A percentile compares a stretch with the other conserved stretches of the same genome.
Evolutionary conservation across 345 rosid species (phyloP).

Genomic region (Citrus maxima): DNA sequence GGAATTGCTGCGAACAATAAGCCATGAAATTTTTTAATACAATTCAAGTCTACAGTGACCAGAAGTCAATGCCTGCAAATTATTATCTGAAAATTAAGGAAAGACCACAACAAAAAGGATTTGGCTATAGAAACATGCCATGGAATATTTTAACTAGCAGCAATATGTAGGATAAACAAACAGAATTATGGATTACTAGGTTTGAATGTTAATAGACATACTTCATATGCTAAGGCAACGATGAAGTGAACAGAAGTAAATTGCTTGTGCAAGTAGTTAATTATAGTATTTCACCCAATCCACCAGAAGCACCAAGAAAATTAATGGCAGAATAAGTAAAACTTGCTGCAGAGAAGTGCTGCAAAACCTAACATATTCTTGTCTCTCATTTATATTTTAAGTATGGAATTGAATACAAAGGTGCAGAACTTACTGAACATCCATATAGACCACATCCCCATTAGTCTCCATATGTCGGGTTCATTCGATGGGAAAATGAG

Average conservation of each 20-base stretch:
- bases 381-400: not conserved
- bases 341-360: not conserved
- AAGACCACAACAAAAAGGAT: not conserved
- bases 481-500: slow-evolving; percentile 81
- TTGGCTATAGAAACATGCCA: not conserved
- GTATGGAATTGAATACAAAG: not conserved
- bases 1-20: slow-evolving; percentile 65
- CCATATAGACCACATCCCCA: slow-evolving; percentile 99
- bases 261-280: not conserved
- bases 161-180: not conserved
- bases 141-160: not conserved
- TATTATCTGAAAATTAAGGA: not conserved
- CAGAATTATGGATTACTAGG: not conserved
- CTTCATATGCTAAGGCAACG: not conserved
- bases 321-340: not conserved
- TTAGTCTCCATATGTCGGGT: slow-evolving; percentile 92
- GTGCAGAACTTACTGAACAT: slow-evolving; percentile 76
- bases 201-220: not conserved
- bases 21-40: not conserved
- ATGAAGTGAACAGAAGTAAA: not conserved
- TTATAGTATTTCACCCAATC: not conserved
- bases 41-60: not conserved
- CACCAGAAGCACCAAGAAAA: not conserved
- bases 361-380: not conserved
- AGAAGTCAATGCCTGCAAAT: not conserved